phyloP scores from a whole-genome alignment of 495 filamentous ascomycete genomes.

The Xylaria acuta region DNA sequence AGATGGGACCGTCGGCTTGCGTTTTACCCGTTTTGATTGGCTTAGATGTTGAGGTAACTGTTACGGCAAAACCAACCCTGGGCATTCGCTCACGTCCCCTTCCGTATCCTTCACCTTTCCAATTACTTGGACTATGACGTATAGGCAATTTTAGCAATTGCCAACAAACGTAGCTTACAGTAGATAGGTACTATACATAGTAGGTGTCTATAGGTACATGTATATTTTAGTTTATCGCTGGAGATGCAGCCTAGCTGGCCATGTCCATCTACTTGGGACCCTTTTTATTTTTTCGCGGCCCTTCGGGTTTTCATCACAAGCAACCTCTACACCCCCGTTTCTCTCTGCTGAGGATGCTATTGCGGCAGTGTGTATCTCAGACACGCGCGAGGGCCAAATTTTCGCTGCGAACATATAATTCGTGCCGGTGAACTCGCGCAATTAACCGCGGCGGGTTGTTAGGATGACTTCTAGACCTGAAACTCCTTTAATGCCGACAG shows the following conservation, averaged over 20 bases:
- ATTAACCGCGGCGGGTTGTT: too few relatives aligned
- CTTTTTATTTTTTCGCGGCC: not conserved
- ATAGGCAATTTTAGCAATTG: not conserved
- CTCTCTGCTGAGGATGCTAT: too few relatives aligned
- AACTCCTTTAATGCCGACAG: not conserved
- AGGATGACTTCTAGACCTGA: not conserved
- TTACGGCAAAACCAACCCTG: not conserved
- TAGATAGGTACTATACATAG: too few relatives aligned
- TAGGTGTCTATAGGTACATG: too few relatives aligned
- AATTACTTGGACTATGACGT: not conserved
- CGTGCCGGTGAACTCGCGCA: too few relatives aligned
- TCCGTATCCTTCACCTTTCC: not conserved
- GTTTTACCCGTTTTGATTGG: not conserved
- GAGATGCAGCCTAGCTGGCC: not conserved
- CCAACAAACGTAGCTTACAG: not conserved
- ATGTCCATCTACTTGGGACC: not conserved
- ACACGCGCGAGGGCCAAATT: too few relatives aligned
- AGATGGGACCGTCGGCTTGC: conserved; percentile 3
- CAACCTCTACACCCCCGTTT: too few relatives aligned
- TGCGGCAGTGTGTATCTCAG: too few relatives aligned
- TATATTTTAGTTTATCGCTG: not conserved
- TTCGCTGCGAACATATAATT: too few relatives aligned
- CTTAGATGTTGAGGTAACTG: not conserved
- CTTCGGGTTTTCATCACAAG: not conserved
- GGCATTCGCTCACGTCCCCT: not conserved